phyloP scores from a whole-genome alignment of 2,329 filamentous ascomycete species.

The Stachybotrys chartarum region DNA sequence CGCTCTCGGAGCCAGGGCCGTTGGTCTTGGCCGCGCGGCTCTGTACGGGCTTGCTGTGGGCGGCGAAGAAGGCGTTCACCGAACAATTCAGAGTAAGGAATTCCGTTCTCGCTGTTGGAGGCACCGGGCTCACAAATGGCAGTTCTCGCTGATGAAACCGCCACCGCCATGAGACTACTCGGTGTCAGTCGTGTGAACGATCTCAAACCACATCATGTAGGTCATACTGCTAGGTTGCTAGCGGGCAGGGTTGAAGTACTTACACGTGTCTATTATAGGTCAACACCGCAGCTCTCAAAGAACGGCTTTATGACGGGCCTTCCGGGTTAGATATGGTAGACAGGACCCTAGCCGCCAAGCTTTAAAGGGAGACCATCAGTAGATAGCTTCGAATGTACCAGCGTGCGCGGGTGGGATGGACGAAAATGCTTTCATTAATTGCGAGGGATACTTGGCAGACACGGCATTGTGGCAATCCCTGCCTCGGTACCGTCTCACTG shows the following conservation, averaged over 20 bases:
- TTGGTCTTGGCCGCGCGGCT: neutral
- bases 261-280: neutral
- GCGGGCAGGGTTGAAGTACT: neutral
- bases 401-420: too few species aligned
- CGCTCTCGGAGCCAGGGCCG: neutral
- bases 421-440: too few species aligned
- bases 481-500: too few species aligned
- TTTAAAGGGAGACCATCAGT: neutral
- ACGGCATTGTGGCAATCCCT: too few species aligned
- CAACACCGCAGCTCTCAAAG: neutral
- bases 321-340: neutral
- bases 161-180: slow-evolving; percentile 6
- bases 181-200: slow-evolving; percentile 4
- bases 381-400: too few species aligned
- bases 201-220: slow-evolving; percentile 4
- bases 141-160: slow-evolving; percentile 7
- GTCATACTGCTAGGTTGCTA: neutral
- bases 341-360: neutral
- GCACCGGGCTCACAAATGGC: neutral
- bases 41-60: slow-evolving; percentile 4
- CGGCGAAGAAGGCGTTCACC: slow-evolving; percentile 4
- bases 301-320: neutral
- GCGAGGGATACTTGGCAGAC: too few species aligned
- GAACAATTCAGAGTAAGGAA: slow-evolving; percentile 6
- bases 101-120: neutral